Evolutionary conservation across 177 flowering plant species (phyloP).

Genomic region (Vitis hybrid): DNA sequence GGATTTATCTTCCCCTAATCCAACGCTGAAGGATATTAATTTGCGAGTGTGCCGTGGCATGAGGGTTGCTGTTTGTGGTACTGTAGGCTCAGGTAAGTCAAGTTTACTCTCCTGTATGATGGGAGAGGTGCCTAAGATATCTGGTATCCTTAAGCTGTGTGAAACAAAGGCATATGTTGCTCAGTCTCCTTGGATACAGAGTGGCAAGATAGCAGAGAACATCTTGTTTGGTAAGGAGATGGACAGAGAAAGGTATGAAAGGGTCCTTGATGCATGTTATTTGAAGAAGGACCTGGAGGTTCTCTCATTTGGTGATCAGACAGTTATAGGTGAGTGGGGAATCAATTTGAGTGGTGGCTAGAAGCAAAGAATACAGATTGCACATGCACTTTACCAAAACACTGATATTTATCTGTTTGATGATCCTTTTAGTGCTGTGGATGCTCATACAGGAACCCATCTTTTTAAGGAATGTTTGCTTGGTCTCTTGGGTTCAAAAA

Average conservation of each 20-base stretch:
- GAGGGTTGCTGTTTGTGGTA: conserved; percentile 73
- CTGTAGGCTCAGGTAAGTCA: conserved; percentile 79
- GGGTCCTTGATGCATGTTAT: conserved; percentile 54
- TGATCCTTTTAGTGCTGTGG: conserved; percentile 84
- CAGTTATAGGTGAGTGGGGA: conserved; percentile 67
- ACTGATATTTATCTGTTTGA: conserved; percentile 72
- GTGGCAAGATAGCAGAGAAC: conserved; percentile 69
- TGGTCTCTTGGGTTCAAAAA: too few relatives aligned
- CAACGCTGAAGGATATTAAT: too few relatives aligned
- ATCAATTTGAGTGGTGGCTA: conserved; percentile 82
- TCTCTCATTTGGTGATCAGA: conserved; percentile 57
- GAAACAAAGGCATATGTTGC: conserved; percentile 73
- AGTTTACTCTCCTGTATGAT: conserved; percentile 61
- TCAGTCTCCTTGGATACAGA: conserved; percentile 83
- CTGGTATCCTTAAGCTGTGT: conserved; percentile 48
- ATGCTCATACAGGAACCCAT: conserved; percentile 72
- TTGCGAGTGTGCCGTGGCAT: conserved; percentile 36
- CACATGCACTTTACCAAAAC: conserved; percentile 70
- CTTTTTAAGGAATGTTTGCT: conserved; percentile 41
- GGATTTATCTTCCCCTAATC: too few relatives aligned
- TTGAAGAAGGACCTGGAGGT: conserved; percentile 58
- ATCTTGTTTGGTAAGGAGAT: conserved; percentile 62
- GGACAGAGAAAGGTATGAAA: conserved; percentile 51
- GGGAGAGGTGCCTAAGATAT: conserved; percentile 64
- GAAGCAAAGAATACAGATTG: conserved; percentile 75